Evolutionary conservation across 306 rosid genomes (phyloP).

Genomic region (Adenanthera pavonina): DNA sequence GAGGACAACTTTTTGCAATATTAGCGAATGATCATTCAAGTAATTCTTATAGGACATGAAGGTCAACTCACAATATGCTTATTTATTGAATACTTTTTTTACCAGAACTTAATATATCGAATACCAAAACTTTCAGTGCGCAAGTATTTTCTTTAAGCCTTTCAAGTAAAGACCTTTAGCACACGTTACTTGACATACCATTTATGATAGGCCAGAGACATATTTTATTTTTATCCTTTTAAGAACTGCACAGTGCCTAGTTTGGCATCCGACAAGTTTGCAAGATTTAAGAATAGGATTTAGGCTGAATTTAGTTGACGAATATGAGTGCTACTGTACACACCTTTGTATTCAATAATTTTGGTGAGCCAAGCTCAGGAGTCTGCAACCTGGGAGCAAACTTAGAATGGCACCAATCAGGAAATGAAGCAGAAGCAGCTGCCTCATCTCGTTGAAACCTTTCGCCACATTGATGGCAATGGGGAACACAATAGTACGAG

Average conservation of each 20-base stretch:
- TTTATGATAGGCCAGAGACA: slow-evolving; percentile 15
- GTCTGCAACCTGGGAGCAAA: slow-evolving; percentile 77
- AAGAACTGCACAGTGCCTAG: slow-evolving; percentile 7
- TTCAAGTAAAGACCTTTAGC: not conserved
- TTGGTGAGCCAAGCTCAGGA: slow-evolving; percentile 52
- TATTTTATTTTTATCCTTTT: not conserved
- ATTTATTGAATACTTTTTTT: not conserved
- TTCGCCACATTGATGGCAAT: slow-evolving; percentile 53
- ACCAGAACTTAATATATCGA: not conserved
- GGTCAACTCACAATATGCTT: slow-evolving; percentile 7
- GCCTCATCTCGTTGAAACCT: slow-evolving; percentile 61
- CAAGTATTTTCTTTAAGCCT: not conserved
- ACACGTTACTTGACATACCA: not conserved
- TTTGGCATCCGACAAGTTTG: not conserved
- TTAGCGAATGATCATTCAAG: not conserved
- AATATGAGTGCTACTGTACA: slow-evolving; percentile 47
- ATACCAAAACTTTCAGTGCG: not conserved
- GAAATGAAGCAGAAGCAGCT: slow-evolving; percentile 51
- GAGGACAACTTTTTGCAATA: slow-evolving; percentile 35
- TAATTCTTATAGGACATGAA: slow-evolving; percentile 17
- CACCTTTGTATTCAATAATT: slow-evolving; percentile 69
- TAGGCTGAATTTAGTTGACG: not conserved
- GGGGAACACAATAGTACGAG: slow-evolving; percentile 55
- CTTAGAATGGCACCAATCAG: slow-evolving; percentile 59
- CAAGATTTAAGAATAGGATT: not conserved